Conservation (phyloP, 441 rosid species). For the Adansonia grandidieri region DNA sequence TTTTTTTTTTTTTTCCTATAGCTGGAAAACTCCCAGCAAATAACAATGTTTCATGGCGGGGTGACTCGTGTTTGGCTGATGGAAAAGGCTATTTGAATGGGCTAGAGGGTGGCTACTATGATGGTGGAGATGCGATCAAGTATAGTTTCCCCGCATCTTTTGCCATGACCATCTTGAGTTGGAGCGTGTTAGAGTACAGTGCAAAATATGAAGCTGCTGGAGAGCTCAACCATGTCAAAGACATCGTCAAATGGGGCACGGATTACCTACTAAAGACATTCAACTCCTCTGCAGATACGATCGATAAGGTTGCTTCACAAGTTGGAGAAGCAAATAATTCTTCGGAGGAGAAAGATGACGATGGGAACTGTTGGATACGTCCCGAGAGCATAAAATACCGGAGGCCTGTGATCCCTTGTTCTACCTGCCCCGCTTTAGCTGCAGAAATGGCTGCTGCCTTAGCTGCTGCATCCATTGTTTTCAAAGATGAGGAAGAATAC, state of each 20-base stretch:
- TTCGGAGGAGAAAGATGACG: slow-evolving; percentile 60
- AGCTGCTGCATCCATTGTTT: slow-evolving; percentile 93
- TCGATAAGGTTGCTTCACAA: slow-evolving; percentile 52
- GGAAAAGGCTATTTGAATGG: slow-evolving; percentile 65
- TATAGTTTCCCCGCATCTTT: slow-evolving; percentile 77
- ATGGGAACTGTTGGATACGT: slow-evolving; percentile 91
- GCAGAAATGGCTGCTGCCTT: slow-evolving; percentile 96
- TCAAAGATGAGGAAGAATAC: slow-evolving; percentile 73
- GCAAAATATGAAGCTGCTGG: slow-evolving; percentile 79
- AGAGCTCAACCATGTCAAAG: slow-evolving; percentile 80
- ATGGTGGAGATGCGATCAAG: slow-evolving; percentile 91
- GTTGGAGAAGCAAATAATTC: slow-evolving; percentile 76
- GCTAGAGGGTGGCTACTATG: slow-evolving; percentile 82
- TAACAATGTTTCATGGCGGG: slow-evolving; percentile 87
- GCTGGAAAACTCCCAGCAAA: slow-evolving; percentile 78
- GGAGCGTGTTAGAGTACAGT: slow-evolving; percentile 95
- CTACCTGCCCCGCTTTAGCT: slow-evolving; percentile 73
- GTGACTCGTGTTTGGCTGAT: slow-evolving; percentile 68
- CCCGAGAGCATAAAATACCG: slow-evolving; percentile 84
- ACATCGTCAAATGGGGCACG: slow-evolving; percentile 71
- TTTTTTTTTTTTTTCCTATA: slow-evolving; percentile 29
- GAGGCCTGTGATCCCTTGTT: slow-evolving; percentile 52
- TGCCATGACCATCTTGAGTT: slow-evolving; percentile 89
- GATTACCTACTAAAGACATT: slow-evolving; percentile 80
- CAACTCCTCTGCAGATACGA: slow-evolving; percentile 64